Evolutionary conservation across 2,329 filamentous ascomycete genomes (phyloP), one percentile per base, ranked within the genome.

Genomic region (Ilyonectria sp.): DNA sequence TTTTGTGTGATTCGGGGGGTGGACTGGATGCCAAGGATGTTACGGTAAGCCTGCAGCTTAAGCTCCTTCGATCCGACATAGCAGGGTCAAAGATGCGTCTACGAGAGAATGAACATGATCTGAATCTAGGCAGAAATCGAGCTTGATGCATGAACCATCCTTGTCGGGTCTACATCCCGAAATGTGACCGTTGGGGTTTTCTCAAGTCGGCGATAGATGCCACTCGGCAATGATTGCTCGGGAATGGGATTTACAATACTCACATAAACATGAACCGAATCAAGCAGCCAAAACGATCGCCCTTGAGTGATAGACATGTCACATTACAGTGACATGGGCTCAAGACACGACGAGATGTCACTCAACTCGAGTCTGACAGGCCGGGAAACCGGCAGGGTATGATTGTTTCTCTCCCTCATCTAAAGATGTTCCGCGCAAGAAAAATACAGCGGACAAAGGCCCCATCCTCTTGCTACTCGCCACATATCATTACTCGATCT

Each of bases 391-490:
- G 57, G 49, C 56, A 19, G 62, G 62, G 56, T 65, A 65, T 65
- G 62, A 56, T 64, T 55, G 33, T 52, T 49, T 65, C 52, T 63
- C 46, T 53, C 60, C 37, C 54, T 33, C 17, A 21, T 26, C 7
- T 23, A 60, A 55, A 44, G 15, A 19, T 31, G 17, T 31, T 49
- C 19, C 17, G 59, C n/a, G 52, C 40, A 55, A 21, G 43, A 52
- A 46, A 15, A 55, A 40, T 17, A 43, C 52, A 50, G 19, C 33
- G 31, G 26, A 31, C 40, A 60, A 23, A 21, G 54, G 29, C 31
- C n/a, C 33, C 43, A 43, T 56, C 47, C 63, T 63, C 66, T 68
- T 58, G 44, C 64, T 75, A 35, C 46, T 71, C 53, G 47, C 65
- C 58, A 33, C 49, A 47, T 75, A 60, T 49, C 67, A 37, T 33